Evolutionary conservation across 345 rosid genomes (phyloP).

Genomic region (Salix koriyanagi): DNA sequence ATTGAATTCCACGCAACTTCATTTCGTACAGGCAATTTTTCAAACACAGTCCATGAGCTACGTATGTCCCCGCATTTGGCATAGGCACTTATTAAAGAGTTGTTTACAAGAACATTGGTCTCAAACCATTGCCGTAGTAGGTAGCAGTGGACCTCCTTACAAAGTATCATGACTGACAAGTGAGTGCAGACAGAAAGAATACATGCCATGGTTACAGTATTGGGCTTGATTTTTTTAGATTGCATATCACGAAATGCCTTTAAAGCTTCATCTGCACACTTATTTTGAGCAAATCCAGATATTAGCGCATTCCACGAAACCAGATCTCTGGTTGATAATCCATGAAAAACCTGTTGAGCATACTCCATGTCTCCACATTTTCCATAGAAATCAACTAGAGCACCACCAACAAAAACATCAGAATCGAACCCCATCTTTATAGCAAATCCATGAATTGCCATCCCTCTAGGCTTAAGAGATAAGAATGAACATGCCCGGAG

Average conservation of each 20-base stretch:
- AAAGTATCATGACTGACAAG: conserved; percentile 26
- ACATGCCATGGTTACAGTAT: conserved; percentile 36
- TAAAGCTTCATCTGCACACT: conserved; percentile 29
- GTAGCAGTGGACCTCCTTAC: conserved; percentile 46
- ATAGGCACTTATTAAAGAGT: conserved; percentile 40
- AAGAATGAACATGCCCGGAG: conserved; percentile 41
- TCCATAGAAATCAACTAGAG: conserved; percentile 45
- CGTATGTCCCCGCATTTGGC: conserved; percentile 42
- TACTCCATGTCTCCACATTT: conserved; percentile 35
- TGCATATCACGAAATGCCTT: conserved; percentile 33
- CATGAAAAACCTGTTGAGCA: conserved; percentile 27
- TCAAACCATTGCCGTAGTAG: conserved; percentile 30
- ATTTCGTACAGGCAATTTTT: conserved; percentile 29
- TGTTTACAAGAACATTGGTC: conserved; percentile 31
- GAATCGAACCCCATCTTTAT: conserved; percentile 27
- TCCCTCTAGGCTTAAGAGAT: conserved; percentile 28
- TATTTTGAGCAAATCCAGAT: conserved; percentile 40
- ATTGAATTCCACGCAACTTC: conserved; percentile 45
- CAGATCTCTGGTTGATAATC: conserved; percentile 33
- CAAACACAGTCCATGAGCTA: conserved; percentile 27
- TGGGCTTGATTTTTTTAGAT: conserved; percentile 32
- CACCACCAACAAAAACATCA: conserved; percentile 38
- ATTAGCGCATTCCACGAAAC: conserved; percentile 45
- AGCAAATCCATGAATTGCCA: conserved; percentile 37
- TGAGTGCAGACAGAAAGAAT: conserved; percentile 38